These are phyloP conservation scores for Ophiocordyceps australis DNA, from an alignment of 2,329 filamentous ascomycete species.

Conservation along the genomic window DNA sequence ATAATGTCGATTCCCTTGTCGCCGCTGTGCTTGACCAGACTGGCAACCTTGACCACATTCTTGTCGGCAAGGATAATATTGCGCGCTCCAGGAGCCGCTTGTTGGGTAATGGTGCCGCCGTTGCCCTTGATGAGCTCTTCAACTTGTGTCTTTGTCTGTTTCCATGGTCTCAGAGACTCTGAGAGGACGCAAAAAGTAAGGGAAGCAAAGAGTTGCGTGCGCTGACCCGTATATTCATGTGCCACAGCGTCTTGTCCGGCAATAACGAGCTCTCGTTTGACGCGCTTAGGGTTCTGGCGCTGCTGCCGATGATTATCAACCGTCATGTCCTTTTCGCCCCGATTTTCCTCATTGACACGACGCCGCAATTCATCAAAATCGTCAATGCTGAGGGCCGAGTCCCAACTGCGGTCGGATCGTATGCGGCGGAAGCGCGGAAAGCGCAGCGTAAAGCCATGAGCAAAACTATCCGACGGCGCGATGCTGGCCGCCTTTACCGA, in stretches of 20 bases:
- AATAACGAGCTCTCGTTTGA: slow-evolving; percentile 53
- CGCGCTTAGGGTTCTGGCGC: slow-evolving; percentile 32
- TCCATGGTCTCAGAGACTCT: slow-evolving; percentile 49
- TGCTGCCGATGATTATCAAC: slow-evolving; percentile 56
- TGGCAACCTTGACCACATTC: slow-evolving; percentile 64
- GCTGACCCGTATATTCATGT: slow-evolving; percentile 31
- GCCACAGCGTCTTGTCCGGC: slow-evolving; percentile 42
- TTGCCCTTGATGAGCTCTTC: slow-evolving; percentile 70
- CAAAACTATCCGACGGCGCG: slow-evolving; percentile 58
- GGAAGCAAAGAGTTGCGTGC: slow-evolving; percentile 52
- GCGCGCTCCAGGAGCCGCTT: slow-evolving; percentile 37
- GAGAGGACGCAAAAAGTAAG: slow-evolving; percentile 72
- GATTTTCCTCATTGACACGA: slow-evolving; percentile 49
- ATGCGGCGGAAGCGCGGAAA: slow-evolving; percentile 81
- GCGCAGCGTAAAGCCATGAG: slow-evolving; percentile 57
- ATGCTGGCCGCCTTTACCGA: slow-evolving; percentile 79
- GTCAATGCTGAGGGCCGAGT: slow-evolving; percentile 56
- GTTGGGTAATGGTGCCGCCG: slow-evolving; percentile 65
- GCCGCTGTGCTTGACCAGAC: slow-evolving; percentile 53
- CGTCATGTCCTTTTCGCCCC: slow-evolving; percentile 61
- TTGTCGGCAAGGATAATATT: slow-evolving; percentile 69
- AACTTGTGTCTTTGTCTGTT: slow-evolving; percentile 61
- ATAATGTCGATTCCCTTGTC: slow-evolving; percentile 66
- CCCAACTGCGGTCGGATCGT: slow-evolving; percentile 71
- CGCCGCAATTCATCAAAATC: slow-evolving; percentile 59